These are phyloP conservation scores for Agapanthus africanus DNA, from an alignment of 106 monocot genomes.

Conservation along the genomic window DNA sequence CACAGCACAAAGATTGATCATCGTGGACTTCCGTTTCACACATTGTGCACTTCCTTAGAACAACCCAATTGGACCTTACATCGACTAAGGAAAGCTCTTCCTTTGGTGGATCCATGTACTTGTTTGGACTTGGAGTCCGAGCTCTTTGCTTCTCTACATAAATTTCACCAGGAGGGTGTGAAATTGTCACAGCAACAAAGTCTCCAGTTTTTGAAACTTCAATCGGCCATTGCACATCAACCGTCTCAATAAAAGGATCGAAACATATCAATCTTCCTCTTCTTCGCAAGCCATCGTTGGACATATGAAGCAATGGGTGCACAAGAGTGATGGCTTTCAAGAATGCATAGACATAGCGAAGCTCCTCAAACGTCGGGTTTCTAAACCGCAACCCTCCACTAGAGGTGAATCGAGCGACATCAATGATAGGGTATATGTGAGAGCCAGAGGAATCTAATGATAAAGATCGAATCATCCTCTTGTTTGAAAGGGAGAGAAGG, in stretches of 20 bases:
- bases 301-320: constrained; percentile 33
- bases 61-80: constrained; percentile 7
- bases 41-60: constrained; percentile 26
- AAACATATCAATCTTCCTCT: constrained; percentile 22
- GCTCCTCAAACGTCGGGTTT: constrained; percentile 51
- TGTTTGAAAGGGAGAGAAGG: constrained; percentile 31
- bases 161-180: constrained; percentile 40
- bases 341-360: constrained; percentile 48
- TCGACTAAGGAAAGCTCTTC: constrained; percentile 16
- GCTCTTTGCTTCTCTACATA: constrained; percentile 34
- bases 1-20: constrained; percentile 33
- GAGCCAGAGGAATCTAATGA: constrained; percentile 28
- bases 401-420: constrained; percentile 39
- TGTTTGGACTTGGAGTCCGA: constrained; percentile 12
- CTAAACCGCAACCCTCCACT: constrained; percentile 33
- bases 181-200: constrained; percentile 50
- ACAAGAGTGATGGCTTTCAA: constrained; percentile 46
- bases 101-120: constrained; percentile 26
- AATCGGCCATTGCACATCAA: constrained; percentile 60
- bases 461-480: constrained; percentile 41
- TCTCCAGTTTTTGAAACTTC: constrained; percentile 30
- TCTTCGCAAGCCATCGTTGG: constrained; percentile 3
- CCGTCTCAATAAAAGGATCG: constrained; percentile 56
- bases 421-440: constrained; percentile 36
- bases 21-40: constrained; percentile 33